phyloP scores from a whole-genome alignment of 805 yeast species.

The Ogataea pini region DNA sequence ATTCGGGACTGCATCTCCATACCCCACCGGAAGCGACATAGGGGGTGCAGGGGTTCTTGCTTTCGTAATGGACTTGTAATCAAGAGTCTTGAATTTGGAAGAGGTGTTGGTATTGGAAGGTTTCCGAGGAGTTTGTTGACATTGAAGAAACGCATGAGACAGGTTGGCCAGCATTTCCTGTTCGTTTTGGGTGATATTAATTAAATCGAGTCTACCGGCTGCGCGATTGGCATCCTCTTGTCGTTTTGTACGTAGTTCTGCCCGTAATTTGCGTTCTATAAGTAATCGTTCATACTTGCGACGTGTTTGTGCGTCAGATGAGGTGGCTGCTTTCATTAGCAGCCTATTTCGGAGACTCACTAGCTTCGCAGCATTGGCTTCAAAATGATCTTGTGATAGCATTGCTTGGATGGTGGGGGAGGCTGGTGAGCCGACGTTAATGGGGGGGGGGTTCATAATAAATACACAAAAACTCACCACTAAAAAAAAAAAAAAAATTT shows the following conservation, averaged over 20 bases:
- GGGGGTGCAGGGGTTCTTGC: neutral
- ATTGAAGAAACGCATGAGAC: constrained; percentile 11
- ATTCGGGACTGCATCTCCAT: neutral
- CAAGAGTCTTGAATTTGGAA: constrained; percentile 11
- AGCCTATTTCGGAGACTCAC: constrained; percentile 21
- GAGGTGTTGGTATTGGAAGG: neutral
- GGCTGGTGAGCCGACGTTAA: neutral
- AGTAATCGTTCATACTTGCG: constrained; percentile 25
- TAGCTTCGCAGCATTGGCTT: constrained; percentile 21
- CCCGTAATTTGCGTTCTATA: constrained; percentile 22
- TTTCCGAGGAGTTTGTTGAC: constrained; percentile 9
- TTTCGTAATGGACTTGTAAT: constrained; percentile 12
- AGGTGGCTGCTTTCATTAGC: constrained; percentile 27
- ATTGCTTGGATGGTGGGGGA: neutral
- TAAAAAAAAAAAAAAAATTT: neutral
- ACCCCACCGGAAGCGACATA: neutral
- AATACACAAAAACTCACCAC: neutral
- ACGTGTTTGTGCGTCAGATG: constrained; percentile 19
- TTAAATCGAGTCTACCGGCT: constrained; percentile 18
- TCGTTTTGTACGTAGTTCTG: constrained; percentile 16
- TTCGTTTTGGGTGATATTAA: constrained; percentile 16
- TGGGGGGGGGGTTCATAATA: neutral
- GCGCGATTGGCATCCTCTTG: constrained; percentile 12
- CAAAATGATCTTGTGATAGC: constrained; percentile 13
- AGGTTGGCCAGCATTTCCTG: constrained; percentile 12